Evolutionary conservation across 257 asterid species (phyloP).

Genomic region (Nicotiana obtusifolia): DNA sequence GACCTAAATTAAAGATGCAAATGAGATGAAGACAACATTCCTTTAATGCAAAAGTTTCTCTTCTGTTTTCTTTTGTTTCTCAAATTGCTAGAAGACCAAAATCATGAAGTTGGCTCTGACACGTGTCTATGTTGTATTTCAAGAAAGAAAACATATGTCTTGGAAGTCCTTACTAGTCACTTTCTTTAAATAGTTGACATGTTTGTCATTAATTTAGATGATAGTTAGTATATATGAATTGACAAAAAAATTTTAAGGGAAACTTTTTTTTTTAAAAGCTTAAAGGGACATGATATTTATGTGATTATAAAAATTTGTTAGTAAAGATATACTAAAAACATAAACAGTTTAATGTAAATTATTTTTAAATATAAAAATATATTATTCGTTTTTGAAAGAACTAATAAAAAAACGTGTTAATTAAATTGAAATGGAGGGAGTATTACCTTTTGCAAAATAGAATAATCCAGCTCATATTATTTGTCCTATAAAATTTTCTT

Average conservation of each 20-base stretch:
- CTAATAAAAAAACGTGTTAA: too few species aligned
- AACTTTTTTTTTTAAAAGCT: not conserved
- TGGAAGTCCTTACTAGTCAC: not conserved
- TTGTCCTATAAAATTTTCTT: too few species aligned
- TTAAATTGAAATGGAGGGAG: too few species aligned
- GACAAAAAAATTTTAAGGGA: not conserved
- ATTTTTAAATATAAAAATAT: too few species aligned
- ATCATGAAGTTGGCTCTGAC: not conserved
- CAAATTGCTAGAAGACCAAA: not conserved
- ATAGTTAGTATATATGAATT: not conserved
- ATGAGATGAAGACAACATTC: not conserved
- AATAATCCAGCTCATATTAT: too few species aligned
- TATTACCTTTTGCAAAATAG: too few species aligned
- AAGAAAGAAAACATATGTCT: not conserved
- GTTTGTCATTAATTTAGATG: not conserved
- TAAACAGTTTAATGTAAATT: too few species aligned
- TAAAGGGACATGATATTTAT: too few species aligned
- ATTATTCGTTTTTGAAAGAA: too few species aligned
- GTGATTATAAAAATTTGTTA: too few species aligned
- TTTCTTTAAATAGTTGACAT: not conserved
- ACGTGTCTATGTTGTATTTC: not conserved
- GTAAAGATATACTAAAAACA: too few species aligned
- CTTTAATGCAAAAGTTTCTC: not conserved
- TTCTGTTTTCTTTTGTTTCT: not conserved
- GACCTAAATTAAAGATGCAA: not conserved